Percentiles rank a stretch among this genome's conserved stretches.
phyloP scores from a whole-genome alignment of 2,329 filamentous ascomycete species.

The Claviceps purpurea region DNA sequence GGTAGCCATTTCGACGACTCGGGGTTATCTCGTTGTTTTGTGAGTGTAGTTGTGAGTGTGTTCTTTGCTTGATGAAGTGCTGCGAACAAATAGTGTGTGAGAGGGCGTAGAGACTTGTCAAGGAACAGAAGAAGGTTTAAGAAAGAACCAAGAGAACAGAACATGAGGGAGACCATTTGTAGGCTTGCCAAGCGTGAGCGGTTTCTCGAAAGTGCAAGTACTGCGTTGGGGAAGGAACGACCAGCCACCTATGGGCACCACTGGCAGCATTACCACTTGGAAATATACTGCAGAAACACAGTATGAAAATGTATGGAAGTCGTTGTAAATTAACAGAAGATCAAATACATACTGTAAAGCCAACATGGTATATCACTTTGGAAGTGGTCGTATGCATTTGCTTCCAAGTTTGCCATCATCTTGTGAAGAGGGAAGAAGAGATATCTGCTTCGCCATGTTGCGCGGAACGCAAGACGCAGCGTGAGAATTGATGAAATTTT shows the following conservation, averaged over 20 bases:
- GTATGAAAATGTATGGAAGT: not conserved
- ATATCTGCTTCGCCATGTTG: too few relatives aligned
- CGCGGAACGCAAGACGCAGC: too few relatives aligned
- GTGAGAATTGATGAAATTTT: too few relatives aligned
- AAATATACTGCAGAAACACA: not conserved
- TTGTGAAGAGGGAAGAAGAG: too few relatives aligned
- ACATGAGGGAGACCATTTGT: not conserved
- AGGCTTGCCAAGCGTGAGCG: not conserved
- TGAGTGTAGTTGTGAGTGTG: not conserved
- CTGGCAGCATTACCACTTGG: not conserved
- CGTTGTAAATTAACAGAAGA: not conserved
- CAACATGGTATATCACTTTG: too few relatives aligned
- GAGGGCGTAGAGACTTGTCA: not conserved
- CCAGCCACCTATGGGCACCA: not conserved
- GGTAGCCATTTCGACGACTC: slow-evolving; percentile 10
- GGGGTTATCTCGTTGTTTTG: not conserved
- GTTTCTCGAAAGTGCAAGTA: not conserved
- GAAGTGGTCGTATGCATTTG: too few relatives aligned
- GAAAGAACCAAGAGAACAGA: not conserved
- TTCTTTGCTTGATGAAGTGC: not conserved
- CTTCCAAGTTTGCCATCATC: too few relatives aligned
- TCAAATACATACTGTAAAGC: too few relatives aligned
- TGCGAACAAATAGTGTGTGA: not conserved
- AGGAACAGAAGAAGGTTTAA: not conserved
- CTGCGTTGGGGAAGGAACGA: not conserved